A percentile compares a stretch with the other conserved stretches of the same genome.
Conservation (phyloP, 441 rosid species). For the Eruca vesicaria region DNA sequence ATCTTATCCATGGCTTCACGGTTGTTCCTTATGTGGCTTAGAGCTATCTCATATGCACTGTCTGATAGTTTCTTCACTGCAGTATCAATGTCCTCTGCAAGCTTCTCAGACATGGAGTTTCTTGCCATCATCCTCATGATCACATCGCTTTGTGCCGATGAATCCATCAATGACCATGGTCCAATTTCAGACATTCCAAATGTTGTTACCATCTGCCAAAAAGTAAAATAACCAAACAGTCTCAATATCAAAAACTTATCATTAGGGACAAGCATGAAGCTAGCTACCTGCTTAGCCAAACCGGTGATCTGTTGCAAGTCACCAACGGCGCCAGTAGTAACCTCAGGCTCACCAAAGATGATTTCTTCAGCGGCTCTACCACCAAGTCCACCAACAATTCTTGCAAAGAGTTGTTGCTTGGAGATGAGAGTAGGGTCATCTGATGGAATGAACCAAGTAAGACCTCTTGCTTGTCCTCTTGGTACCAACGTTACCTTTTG, state of each 20-base stretch:
- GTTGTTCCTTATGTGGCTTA: constrained; percentile 78
- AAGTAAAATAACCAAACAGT: constrained; percentile 26
- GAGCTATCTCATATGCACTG: constrained; percentile 73
- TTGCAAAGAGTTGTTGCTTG: constrained; percentile 92
- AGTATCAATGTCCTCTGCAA: constrained; percentile 83
- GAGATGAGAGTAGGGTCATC: constrained; percentile 80
- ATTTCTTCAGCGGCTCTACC: constrained; percentile 97
- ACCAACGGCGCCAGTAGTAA: constrained; percentile 93
- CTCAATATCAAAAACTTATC: neutral
- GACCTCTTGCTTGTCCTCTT: constrained; percentile 82
- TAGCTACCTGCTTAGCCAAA: constrained; percentile 82
- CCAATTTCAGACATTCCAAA: constrained; percentile 99
- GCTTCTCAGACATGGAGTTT: constrained; percentile 98
- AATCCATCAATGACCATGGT: constrained; percentile 96
- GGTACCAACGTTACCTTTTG: constrained; percentile 95
- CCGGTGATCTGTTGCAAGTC: constrained; percentile 96
- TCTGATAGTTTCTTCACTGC: constrained; percentile 85
- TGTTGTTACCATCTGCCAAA: constrained; percentile 88
- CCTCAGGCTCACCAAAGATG: constrained; percentile 92
- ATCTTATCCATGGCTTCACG: constrained; percentile 95
- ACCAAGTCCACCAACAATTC: constrained; percentile 94
- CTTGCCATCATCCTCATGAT: constrained; percentile 99
- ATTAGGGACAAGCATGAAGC: neutral
- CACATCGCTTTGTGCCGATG: constrained; percentile 79
- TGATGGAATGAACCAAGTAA: constrained; percentile 82